These are phyloP conservation scores for Nitzschia sp. DNA, from an alignment of 108 stramenopile species.

Conservation along the genomic window DNA sequence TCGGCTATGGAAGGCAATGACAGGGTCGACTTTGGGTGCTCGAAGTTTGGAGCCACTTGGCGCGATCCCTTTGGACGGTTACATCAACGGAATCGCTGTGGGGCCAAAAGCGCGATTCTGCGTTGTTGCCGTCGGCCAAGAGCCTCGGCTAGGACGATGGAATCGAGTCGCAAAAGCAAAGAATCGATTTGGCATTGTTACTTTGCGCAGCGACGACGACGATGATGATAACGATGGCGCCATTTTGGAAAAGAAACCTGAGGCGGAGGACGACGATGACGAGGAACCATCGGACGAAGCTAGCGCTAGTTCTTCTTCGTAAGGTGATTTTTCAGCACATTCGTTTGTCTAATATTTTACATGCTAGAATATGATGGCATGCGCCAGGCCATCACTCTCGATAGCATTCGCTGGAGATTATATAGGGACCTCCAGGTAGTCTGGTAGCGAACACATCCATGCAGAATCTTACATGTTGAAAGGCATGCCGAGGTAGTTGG, in stretches of 20 bases:
- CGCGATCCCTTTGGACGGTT: slow-evolving; percentile 69
- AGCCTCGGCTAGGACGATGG: slow-evolving; percentile 89
- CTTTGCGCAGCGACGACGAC: slow-evolving; percentile 45
- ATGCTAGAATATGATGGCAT: slow-evolving; percentile 2
- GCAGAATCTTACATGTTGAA: slow-evolving; percentile 28
- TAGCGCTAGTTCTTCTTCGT: background rate
- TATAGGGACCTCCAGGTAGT: background rate
- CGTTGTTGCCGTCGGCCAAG: slow-evolving; percentile 84
- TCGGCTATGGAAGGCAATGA: slow-evolving; percentile 81
- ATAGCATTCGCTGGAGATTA: slow-evolving; percentile 1
- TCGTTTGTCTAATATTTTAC: background rate
- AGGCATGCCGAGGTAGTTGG: slow-evolving; percentile 34
- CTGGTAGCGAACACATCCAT: slow-evolving; percentile 1
- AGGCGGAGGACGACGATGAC: background rate
- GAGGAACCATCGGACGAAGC: background rate
- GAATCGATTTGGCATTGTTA: slow-evolving; percentile 81
- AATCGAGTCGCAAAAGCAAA: slow-evolving; percentile 77
- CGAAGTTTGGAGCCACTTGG: slow-evolving; percentile 59
- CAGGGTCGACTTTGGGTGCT: slow-evolving; percentile 49
- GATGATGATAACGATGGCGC: slow-evolving; percentile 19
- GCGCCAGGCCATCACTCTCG: slow-evolving; percentile 3
- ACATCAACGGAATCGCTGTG: slow-evolving; percentile 81
- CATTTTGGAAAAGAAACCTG: background rate
- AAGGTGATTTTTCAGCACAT: slow-evolving; percentile 1
- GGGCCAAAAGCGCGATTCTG: slow-evolving; percentile 81